A percentile compares a stretch with the other conserved stretches of the same genome.
Conservation (phyloP, 345 rosid genomes). For the Acer saccharum region DNA sequence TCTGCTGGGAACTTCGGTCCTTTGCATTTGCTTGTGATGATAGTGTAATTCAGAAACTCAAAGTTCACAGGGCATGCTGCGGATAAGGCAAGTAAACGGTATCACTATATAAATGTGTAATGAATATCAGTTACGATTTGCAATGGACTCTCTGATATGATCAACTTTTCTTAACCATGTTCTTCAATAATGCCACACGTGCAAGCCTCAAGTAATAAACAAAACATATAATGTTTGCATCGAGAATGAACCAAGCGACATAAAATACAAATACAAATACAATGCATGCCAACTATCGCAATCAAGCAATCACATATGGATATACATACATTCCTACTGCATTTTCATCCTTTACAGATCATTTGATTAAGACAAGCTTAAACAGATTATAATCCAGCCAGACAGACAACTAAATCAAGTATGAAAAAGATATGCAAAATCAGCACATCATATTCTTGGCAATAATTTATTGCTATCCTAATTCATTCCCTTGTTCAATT, state of each 20-base stretch:
- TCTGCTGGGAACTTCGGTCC: slow-evolving; percentile 55
- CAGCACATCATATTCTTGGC: not conserved
- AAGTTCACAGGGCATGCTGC: slow-evolving; percentile 67
- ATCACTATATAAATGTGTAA: not conserved
- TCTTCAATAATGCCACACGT: not conserved
- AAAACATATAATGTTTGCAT: not conserved
- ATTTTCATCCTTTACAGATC: no score
- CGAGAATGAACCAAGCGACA: not conserved
- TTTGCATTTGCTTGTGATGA: slow-evolving; percentile 53
- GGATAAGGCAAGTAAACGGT: slow-evolving; percentile 10
- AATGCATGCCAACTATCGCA: no score
- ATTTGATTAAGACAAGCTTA: no score
- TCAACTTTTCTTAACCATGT: not conserved
- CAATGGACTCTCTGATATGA: not conserved
- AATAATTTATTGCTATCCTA: not conserved
- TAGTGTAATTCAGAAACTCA: slow-evolving; percentile 58
- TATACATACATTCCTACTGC: no score
- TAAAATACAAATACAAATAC: no score
- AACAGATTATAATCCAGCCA: no score
- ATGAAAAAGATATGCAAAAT: not conserved
- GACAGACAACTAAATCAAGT: not conserved
- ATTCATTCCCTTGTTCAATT: not conserved
- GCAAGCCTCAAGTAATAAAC: not conserved
- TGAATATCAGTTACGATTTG: no score
- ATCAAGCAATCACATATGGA: no score